phyloP scores from a whole-genome alignment of 805 yeast species.

The Hanseniaspora clermontiae region DNA sequence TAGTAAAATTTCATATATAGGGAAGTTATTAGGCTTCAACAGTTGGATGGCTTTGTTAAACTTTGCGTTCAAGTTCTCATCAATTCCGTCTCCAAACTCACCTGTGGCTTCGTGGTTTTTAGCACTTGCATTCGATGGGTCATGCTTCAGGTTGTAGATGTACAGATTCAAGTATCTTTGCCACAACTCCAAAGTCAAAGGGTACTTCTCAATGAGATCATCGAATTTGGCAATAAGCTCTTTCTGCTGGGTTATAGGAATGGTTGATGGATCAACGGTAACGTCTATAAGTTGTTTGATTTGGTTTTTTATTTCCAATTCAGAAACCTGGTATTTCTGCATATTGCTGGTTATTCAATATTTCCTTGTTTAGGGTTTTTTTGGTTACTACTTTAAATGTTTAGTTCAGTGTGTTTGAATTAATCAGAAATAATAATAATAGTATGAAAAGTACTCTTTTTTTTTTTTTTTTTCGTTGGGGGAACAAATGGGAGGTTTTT shows the following conservation, averaged over 20 bases:
- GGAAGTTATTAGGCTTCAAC: slow-evolving; percentile 6
- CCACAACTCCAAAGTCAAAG: slow-evolving; percentile 5
- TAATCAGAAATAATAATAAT: too few species aligned
- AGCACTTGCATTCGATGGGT: neutral
- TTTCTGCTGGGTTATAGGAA: slow-evolving; percentile 10
- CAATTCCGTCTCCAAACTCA: slow-evolving; percentile 3
- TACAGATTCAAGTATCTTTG: slow-evolving; percentile 7
- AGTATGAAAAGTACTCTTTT: neutral
- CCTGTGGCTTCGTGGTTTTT: neutral
- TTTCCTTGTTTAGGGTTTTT: too few species aligned
- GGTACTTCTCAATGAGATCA: slow-evolving; percentile 5
- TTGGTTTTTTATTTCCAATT: neutral
- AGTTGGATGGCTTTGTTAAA: slow-evolving; percentile 7
- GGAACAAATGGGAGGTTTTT: too few species aligned
- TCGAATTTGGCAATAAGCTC: slow-evolving; percentile 9
- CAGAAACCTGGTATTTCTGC: neutral
- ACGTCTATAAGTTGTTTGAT: slow-evolving; percentile 4
- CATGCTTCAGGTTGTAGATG: slow-evolving; percentile 2
- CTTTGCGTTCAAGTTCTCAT: slow-evolving; percentile 1
- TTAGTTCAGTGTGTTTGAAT: neutral
- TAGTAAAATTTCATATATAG: slow-evolving; percentile 7
- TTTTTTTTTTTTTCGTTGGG: neutral
- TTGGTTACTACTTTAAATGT: neutral
- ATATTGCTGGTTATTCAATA: neutral
- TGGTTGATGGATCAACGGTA: slow-evolving; percentile 10